Evolutionary conservation across 805 yeast species (phyloP).

Genomic region (Yarrowia yakushimensis): DNA sequence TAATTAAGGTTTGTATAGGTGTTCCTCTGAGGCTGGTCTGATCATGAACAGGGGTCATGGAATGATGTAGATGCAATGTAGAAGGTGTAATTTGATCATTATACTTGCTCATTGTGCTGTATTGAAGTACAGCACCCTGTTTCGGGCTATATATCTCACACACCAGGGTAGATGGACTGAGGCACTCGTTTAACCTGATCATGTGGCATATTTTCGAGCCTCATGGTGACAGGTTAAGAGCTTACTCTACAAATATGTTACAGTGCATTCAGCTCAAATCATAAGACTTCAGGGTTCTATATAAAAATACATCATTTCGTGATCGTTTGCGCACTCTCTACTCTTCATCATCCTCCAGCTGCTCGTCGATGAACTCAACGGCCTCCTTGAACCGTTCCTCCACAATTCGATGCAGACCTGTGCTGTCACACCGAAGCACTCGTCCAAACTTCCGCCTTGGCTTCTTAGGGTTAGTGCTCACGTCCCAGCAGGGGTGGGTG

Average conservation of each 20-base stretch:
- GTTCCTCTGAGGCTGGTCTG: not conserved
- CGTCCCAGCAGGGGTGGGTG: constrained; percentile 79
- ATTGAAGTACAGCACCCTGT: too few relatives aligned
- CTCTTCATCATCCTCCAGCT: constrained; percentile 29
- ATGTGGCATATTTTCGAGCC: too few relatives aligned
- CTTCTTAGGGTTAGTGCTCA: constrained; percentile 49
- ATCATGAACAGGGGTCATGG: too few relatives aligned
- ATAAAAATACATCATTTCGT: constrained; percentile 21
- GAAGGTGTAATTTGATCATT: too few relatives aligned
- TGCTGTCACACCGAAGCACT: constrained; percentile 67
- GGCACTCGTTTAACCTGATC: too few relatives aligned
- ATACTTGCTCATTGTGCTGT: too few relatives aligned
- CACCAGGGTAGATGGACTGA: too few relatives aligned
- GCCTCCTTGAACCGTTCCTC: constrained; percentile 84
- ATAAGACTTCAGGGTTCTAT: constrained; percentile 20
- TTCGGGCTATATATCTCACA: too few relatives aligned
- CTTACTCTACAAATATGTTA: too few relatives aligned
- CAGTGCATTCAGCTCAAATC: not conserved
- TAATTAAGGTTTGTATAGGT: not conserved
- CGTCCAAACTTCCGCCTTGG: constrained; percentile 92
- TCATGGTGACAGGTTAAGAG: too few relatives aligned
- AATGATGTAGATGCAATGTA: too few relatives aligned
- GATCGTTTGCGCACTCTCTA: not conserved
- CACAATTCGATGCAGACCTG: constrained; percentile 71
- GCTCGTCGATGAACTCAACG: constrained; percentile 60